Conservation (phyloP, 495 filamentous ascomycete genomes). For the Thermochaetoides thermophila region DNA sequence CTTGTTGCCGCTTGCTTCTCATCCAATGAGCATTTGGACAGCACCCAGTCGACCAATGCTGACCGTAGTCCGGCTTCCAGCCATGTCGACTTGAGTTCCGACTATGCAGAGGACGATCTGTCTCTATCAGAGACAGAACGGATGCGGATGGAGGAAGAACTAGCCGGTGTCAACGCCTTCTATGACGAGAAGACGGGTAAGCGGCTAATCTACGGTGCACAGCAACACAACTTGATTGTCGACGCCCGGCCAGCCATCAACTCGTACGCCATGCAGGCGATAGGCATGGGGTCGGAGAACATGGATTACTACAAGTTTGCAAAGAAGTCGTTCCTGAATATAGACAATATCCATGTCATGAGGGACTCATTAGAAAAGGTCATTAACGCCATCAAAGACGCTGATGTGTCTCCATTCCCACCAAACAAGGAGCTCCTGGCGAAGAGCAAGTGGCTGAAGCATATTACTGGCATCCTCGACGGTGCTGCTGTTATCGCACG, state of each 20-base stretch:
- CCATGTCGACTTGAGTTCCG: conserved; percentile 34
- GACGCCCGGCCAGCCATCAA: conserved; percentile 94
- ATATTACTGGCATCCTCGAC: conserved; percentile 73
- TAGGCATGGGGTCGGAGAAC: conserved; percentile 88
- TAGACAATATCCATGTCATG: conserved; percentile 99
- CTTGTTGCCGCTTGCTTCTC: conserved; percentile 86
- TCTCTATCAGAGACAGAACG: conserved; percentile 46
- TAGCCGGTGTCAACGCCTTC: conserved; percentile 31
- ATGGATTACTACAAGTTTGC: conserved; percentile 95
- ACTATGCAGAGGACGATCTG: conserved; percentile 18
- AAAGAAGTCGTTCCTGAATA: conserved; percentile 87
- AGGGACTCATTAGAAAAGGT: conserved; percentile 79
- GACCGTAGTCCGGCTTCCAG: conserved; percentile 47
- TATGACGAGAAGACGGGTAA: conserved; percentile 32
- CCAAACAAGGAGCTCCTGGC: conserved; percentile 70
- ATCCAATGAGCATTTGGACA: conserved; percentile 36
- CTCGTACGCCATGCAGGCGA: conserved; percentile 87
- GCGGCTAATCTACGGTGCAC: conserved; percentile 72
- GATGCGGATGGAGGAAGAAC: conserved; percentile 56
- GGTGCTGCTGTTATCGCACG: conserved; percentile 72
- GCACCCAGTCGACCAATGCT: conserved; percentile 6
- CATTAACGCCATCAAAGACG: conserved; percentile 80
- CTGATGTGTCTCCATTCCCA: conserved; percentile 70
- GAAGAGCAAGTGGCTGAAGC: conserved; percentile 84
- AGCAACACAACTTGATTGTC: conserved; percentile 89